These are phyloP conservation scores for Mortierella sp. DNA, from an alignment of 371 early-diverging fungal genomes.

Conservation along the genomic window DNA sequence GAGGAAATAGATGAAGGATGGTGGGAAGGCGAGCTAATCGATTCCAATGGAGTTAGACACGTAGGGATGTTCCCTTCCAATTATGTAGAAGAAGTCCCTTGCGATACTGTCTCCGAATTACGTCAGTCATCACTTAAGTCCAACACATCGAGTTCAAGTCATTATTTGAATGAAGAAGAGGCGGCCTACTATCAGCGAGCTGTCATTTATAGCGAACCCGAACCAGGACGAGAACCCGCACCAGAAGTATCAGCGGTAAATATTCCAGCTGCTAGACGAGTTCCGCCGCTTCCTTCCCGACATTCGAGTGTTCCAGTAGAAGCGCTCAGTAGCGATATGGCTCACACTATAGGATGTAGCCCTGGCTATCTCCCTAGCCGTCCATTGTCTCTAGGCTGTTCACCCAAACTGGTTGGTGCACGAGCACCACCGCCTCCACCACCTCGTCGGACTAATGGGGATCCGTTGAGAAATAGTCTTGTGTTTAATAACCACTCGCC, in stretches of 20 bases:
- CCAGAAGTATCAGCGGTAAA: not conserved
- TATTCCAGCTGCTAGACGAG: not conserved
- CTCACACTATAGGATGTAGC: not conserved
- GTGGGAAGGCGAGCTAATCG: conserved; percentile 85
- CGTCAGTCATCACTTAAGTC: conserved; percentile 42
- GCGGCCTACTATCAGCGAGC: conserved; percentile 50
- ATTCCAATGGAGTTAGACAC: conserved; percentile 57
- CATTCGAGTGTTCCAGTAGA: conserved; percentile 2
- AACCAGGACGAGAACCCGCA: conserved; percentile 37
- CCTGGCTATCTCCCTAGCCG: not conserved
- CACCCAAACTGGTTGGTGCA: conserved; percentile 4
- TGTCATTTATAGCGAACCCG: conserved; percentile 26
- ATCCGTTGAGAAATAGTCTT: not conserved
- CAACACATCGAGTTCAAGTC: conserved; percentile 30
- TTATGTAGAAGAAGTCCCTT: conserved; percentile 70
- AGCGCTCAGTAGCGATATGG: not conserved
- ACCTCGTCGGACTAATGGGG: conserved; percentile 15
- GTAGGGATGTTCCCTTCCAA: conserved; percentile 89
- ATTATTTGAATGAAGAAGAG: conserved; percentile 46
- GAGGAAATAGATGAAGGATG: conserved; percentile 88
- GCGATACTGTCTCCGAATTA: conserved; percentile 23
- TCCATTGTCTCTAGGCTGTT: too few species aligned
- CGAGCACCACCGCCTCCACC: conserved; percentile 30
- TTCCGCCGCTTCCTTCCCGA: not conserved
- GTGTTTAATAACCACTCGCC: not conserved